These are phyloP conservation scores for Chrysanthemum lavandulifolium DNA, from an alignment of 129 eudicot species.

Conservation along the genomic window DNA sequence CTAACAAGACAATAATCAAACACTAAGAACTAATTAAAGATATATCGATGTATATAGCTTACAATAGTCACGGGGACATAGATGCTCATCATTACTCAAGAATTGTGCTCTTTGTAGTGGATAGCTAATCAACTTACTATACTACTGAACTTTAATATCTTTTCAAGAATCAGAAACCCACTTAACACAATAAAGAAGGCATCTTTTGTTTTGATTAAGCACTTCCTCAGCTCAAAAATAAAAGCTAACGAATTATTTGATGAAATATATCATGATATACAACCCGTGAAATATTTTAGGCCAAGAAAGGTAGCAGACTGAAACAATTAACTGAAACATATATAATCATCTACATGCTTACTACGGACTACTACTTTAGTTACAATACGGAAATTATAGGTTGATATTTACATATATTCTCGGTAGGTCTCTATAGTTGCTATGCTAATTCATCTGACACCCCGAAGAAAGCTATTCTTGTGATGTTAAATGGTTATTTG, in stretches of 20 bases:
- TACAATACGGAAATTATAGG: too few species aligned
- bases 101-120: slow-evolving; percentile 12
- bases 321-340: too few species aligned
- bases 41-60: neutral
- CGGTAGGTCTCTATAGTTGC: slow-evolving; percentile 17
- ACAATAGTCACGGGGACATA: neutral
- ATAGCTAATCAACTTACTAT: slow-evolving; percentile 4
- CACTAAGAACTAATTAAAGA: slow-evolving; percentile 5
- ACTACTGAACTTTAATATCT: slow-evolving; percentile 10
- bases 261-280: slow-evolving; percentile 18
- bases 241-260: slow-evolving; percentile 9
- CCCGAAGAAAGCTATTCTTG: slow-evolving; percentile 20
- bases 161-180: slow-evolving; percentile 18
- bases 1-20: slow-evolving; percentile 16
- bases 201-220: slow-evolving; percentile 10
- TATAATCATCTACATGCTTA: too few species aligned
- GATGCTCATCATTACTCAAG: slow-evolving; percentile 9
- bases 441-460: slow-evolving; percentile 27
- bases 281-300: neutral
- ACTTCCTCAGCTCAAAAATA: neutral
- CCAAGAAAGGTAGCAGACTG: too few species aligned
- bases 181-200: slow-evolving; percentile 7
- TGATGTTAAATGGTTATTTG: slow-evolving; percentile 26
- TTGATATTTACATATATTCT: too few species aligned
- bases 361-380: too few species aligned